Conservation (phyloP, 2,329 filamentous ascomycete species). For the Neopestalotiopsis rosae region DNA sequence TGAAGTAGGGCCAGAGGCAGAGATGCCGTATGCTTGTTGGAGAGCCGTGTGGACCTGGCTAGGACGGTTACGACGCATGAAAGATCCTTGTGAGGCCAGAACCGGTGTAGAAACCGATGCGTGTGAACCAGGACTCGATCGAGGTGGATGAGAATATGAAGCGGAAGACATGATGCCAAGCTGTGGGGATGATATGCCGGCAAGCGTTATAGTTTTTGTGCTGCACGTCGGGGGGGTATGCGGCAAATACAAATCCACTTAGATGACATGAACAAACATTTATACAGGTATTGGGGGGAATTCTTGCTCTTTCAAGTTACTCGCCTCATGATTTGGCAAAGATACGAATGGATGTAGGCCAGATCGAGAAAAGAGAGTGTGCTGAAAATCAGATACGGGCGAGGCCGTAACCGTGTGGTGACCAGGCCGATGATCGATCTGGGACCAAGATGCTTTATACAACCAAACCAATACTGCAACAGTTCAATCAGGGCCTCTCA, state of each 20-base stretch:
- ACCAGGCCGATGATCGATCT: conserved; percentile 17
- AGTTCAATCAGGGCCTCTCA: conserved; percentile 20
- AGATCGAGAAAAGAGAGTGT: conserved; percentile 11
- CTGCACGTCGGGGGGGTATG: conserved; percentile 29
- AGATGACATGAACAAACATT: conserved; percentile 23
- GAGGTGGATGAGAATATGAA: conserved; percentile 36
- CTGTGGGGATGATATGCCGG: conserved; percentile 30
- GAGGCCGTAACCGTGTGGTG: conserved; percentile 12
- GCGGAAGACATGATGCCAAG: conserved; percentile 40
- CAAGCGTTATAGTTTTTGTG: conserved; percentile 29
- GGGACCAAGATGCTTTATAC: conserved; percentile 23
- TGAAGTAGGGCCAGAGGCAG: conserved; percentile 52
- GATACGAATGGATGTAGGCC: conserved; percentile 12
- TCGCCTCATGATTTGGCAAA: conserved; percentile 36
- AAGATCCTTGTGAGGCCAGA: conserved; percentile 49
- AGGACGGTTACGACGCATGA: conserved; percentile 49
- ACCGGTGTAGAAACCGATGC: conserved; percentile 39
- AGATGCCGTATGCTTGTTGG: conserved; percentile 38
- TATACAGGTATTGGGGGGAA: conserved; percentile 31
- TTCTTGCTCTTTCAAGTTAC: conserved; percentile 27
- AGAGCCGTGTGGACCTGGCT: conserved; percentile 54
- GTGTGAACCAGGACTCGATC: conserved; percentile 34
- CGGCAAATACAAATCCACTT: conserved; percentile 26
- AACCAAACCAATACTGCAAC: conserved; percentile 17
- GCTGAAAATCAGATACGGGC: conserved; percentile 10